Conservation (phyloP, 2,329 filamentous ascomycete genomes). For the Aspergillus eucalypticola region DNA sequence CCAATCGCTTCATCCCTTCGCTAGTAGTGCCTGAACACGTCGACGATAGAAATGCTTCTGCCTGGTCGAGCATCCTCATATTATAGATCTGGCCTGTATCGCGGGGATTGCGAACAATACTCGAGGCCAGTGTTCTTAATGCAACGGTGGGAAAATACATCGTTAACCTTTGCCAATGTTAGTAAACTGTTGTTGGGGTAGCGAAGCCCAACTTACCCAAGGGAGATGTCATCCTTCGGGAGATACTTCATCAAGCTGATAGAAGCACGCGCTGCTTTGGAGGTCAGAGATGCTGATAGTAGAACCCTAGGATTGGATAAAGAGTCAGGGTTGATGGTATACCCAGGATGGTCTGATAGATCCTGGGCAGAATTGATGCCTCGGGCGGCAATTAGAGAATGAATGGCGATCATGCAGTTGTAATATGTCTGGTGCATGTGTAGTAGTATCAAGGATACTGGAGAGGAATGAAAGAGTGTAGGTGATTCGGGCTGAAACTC, state of each 20-base stretch:
- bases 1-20: constrained; percentile 13
- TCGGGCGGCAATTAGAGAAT: constrained; percentile 12
- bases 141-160: constrained; percentile 21
- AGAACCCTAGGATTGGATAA: constrained; percentile 11
- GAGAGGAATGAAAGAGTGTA: neutral
- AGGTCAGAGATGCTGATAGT: constrained; percentile 16
- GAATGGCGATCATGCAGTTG: constrained; percentile 22
- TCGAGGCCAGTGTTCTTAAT: constrained; percentile 17
- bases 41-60: constrained; percentile 17
- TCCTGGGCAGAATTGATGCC: constrained; percentile 11
- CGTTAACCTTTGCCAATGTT: constrained; percentile 6
- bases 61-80: constrained; percentile 17
- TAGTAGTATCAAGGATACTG: constrained; percentile 13
- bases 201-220: constrained; percentile 11
- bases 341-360: neutral
- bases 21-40: constrained; percentile 4
- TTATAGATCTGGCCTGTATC: constrained; percentile 14
- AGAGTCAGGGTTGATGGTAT: neutral
- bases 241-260: constrained; percentile 19
- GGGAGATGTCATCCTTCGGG: constrained; percentile 13
- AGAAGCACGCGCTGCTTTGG: constrained; percentile 21
- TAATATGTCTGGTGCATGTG: constrained; percentile 21
- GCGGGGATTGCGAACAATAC: constrained; percentile 17
- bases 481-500: constrained; percentile 16
- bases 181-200: neutral